A percentile compares a stretch with the other conserved stretches of the same genome.
These are phyloP conservation scores for Pseudozyma thailandica DNA, from an alignment of 1,284 basidiomycete species.

Conservation along the genomic window DNA sequence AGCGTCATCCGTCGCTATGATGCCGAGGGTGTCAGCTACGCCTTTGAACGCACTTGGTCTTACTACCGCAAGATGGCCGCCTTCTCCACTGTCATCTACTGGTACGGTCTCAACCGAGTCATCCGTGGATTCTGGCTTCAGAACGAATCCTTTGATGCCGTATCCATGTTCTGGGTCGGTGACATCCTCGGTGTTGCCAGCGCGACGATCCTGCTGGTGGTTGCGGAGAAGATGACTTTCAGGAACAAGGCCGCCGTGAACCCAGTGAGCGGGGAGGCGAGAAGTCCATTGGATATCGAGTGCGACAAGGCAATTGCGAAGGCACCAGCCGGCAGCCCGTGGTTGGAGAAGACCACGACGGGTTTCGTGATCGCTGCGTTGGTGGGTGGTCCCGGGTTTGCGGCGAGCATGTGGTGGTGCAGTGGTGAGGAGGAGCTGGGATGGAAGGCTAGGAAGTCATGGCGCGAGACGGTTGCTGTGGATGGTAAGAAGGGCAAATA, in stretches of 20 bases:
- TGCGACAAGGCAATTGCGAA: constrained; percentile 51
- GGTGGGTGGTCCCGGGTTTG: constrained; percentile 46
- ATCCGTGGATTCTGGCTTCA: constrained; percentile 22
- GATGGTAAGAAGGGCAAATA: constrained; percentile 46
- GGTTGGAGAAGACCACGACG: constrained; percentile 40
- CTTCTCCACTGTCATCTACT: constrained; percentile 46
- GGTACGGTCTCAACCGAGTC: constrained; percentile 52
- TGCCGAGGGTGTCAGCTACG: constrained; percentile 51
- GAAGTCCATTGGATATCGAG: constrained; percentile 41
- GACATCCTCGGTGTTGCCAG: constrained; percentile 28
- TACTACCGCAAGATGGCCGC: constrained; percentile 52
- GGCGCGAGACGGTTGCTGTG: constrained; percentile 50
- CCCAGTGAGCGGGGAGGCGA: constrained; percentile 34
- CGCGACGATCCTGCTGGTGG: constrained; percentile 25
- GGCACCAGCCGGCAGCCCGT: constrained; percentile 46
- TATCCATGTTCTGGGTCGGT: constrained; percentile 42
- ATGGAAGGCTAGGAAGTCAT: constrained; percentile 52
- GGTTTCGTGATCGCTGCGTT: constrained; percentile 32
- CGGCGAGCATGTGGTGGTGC: constrained; percentile 56
- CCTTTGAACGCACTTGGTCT: constrained; percentile 54
- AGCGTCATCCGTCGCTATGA: constrained; percentile 36
- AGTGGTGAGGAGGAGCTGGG: constrained; percentile 54
- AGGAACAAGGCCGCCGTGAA: constrained; percentile 32
- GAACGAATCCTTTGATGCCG: constrained; percentile 28
- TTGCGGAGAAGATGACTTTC: constrained; percentile 37